Conservation (phyloP, 257 asterid species). For the Forsythia suspensa region DNA sequence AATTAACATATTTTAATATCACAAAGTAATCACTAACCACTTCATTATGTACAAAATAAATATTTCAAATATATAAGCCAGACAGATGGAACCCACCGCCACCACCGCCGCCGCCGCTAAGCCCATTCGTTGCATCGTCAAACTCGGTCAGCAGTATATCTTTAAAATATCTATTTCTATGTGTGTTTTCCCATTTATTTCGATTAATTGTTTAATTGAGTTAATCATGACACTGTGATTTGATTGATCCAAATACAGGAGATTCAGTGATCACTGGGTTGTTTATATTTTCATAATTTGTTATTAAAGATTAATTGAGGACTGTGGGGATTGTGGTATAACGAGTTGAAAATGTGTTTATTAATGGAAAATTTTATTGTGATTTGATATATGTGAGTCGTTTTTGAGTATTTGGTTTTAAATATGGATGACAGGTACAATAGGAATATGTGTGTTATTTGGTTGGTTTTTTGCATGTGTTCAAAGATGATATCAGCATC, state of each 20-base stretch:
- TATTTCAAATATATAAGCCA: not conserved
- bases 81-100: conserved; percentile 54
- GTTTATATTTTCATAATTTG: not conserved
- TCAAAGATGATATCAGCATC: not conserved
- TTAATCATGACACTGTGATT: conserved; percentile 3
- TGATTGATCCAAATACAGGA: not conserved
- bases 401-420: not conserved
- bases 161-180: not conserved
- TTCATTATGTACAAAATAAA: too few species aligned
- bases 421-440: not conserved
- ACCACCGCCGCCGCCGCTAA: conserved; percentile 24
- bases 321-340: not conserved
- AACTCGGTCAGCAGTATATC: conserved; percentile 54
- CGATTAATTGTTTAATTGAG: not conserved
- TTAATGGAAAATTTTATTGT: too few species aligned
- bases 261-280: not conserved
- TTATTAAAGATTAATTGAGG: not conserved
- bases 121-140: conserved; percentile 75
- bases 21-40: too few species aligned
- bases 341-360: not conserved
- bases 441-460: conserved; percentile 5
- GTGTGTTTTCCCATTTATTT: not conserved
- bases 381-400: not conserved
- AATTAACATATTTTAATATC: too few species aligned
- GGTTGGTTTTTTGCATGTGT: not conserved